Evolutionary conservation across 306 rosid genomes (phyloP), one percentile per base, ranked within the genome.

Genomic region (Hylodesmum podocarpum): DNA sequence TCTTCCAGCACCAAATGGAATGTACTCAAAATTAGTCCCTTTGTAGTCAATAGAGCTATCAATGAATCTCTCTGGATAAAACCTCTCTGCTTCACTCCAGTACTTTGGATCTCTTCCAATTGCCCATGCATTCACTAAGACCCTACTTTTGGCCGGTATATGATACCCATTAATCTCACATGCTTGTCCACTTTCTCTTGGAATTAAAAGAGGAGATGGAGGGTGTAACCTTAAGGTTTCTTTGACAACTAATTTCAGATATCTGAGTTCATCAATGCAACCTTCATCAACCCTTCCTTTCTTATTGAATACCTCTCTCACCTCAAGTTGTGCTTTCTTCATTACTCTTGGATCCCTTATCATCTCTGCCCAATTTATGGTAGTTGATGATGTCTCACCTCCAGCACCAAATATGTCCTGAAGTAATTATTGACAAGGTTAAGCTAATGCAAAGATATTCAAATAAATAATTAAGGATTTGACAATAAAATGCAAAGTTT

Each of bases 1-100:
- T 66, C 76, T 84, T 54, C 83, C 82, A 15, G 75, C 77, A 36
- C 87, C 87, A 66, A 83, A 83, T 24, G 72, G 78, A 4, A 78
- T 78, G 40, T 46, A 78, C 65, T 78, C 72, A 47, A 78, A 79
- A 19, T 71, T 62, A 18, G 1, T 18, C 0, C 67, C 83, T 37
- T 63, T 79, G n/a, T 36, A 63, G 49, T 79, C 78, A 63, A 72
- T 14, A 14, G 78, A 37, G 7, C 61, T 19, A 51, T 50, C 50
- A 18, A 51, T 19, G 44, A 79, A 72, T 28, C 83, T 79, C 34
- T 79, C 78, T 3, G 78, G 83, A 18, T 70, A 58, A 28, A 79
- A 79, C 66, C 25, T 62, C 9, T 43, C 49, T 8, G 83, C 33
- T 5, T 78, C 77, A 5, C 2, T 36, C 72, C 80, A 82, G 6